phyloP scores from a whole-genome alignment of 371 early-diverging fungal genomes.

The Lichtheimia ornata region DNA sequence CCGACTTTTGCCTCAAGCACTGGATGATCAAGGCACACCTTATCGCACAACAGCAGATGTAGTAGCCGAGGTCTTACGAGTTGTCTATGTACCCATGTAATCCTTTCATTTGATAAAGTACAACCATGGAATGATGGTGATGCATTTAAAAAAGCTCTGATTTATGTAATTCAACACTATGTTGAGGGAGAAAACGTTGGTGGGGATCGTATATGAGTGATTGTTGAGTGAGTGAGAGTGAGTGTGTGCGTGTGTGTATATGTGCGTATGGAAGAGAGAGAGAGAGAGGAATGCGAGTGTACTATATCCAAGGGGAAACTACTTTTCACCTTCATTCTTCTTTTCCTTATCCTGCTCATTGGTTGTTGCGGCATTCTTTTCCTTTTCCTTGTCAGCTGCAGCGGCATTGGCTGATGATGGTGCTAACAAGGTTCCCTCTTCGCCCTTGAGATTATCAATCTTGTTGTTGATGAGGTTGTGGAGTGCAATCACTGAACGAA shows the following conservation, averaged over 20 bases:
- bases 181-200: no score
- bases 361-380: background rate
- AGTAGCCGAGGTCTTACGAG: constrained; percentile 15
- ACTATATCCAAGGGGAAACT: background rate
- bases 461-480: constrained; percentile 96
- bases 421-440: constrained; percentile 26
- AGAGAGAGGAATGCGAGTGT: background rate
- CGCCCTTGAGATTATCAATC: constrained; percentile 64
- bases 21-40: background rate
- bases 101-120: no score
- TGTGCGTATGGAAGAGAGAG: background rate
- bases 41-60: constrained; percentile 3
- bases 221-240: no score
- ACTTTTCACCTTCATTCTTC: background rate
- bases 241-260: no score
- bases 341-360: constrained; percentile 4
- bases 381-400: constrained; percentile 5
- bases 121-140: no score
- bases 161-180: no score
- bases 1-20: constrained; percentile 3
- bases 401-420: constrained; percentile 8
- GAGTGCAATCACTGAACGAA: constrained; percentile 92
- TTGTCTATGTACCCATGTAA: constrained; percentile 21
- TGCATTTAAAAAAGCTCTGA: no score
- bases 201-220: no score